Percentiles rank a stretch among this genome's conserved stretches.
Evolutionary conservation across 2,329 filamentous ascomycete species (phyloP).

Genomic region (Tolypocladium amazonense): DNA sequence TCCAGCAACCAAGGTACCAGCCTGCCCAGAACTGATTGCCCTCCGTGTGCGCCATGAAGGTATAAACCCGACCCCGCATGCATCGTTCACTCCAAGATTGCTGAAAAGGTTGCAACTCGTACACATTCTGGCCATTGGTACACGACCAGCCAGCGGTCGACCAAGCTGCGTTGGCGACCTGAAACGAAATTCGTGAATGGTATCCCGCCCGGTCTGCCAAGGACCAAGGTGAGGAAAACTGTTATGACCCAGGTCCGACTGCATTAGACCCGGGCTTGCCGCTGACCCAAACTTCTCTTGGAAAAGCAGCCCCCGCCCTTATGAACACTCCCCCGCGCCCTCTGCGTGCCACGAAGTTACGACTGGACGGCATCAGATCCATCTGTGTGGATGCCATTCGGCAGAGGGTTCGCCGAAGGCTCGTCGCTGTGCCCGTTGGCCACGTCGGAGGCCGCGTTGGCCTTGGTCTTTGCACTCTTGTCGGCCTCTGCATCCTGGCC

Average conservation of each 20-base stretch:
- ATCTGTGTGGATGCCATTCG: conserved; percentile 4
- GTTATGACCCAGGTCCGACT: neutral
- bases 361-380: neutral
- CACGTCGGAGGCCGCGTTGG: neutral
- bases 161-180: neutral
- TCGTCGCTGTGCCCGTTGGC: conserved; percentile 5
- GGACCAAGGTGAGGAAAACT: neutral
- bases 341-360: neutral
- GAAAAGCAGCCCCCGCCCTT: neutral
- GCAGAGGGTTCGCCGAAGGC: neutral
- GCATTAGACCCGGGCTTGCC: neutral
- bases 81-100: neutral
- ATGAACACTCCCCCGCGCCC: neutral
- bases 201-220: neutral
- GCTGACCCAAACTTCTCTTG: neutral
- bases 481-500: neutral
- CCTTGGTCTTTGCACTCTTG: neutral
- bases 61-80: neutral
- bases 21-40: neutral
- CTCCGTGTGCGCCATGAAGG: neutral
- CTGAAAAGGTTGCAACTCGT: neutral
- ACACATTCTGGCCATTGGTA: neutral
- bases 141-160: neutral
- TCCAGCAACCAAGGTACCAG: neutral
- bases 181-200: neutral